A percentile compares a stretch with the other conserved stretches of the same genome.
phyloP scores from a whole-genome alignment of 306 rosid genomes.

The Trichosanthes cucumerina region DNA sequence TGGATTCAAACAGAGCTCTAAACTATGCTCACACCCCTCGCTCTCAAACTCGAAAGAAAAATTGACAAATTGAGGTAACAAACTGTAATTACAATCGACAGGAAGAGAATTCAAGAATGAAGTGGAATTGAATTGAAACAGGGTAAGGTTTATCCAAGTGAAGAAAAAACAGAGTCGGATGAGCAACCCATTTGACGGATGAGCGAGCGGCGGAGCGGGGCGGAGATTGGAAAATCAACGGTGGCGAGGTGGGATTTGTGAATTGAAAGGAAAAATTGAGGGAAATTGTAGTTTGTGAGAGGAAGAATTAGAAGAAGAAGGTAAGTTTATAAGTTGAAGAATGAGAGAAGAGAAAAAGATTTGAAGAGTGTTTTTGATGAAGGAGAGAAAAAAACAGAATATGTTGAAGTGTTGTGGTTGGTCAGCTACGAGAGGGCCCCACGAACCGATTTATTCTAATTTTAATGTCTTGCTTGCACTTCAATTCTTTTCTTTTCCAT shows the following conservation, averaged over 20 bases:
- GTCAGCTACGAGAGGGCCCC: slow-evolving; percentile 48
- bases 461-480: neutral
- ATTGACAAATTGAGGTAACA: neutral
- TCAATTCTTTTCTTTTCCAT: neutral
- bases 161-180: slow-evolving; percentile 50
- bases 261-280: neutral
- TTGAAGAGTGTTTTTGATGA: slow-evolving; percentile 2
- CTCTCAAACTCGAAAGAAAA: neutral
- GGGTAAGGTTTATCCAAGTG: slow-evolving; percentile 28
- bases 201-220: slow-evolving; percentile 9
- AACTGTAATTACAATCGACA: neutral
- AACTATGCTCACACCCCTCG: neutral
- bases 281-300: neutral
- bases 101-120: neutral
- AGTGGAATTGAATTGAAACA: neutral
- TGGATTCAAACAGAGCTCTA: neutral
- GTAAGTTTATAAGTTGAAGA: slow-evolving; percentile 27
- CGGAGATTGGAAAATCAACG: neutral
- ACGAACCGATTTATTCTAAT: neutral
- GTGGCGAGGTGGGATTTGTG: neutral
- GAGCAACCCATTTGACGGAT: slow-evolving; percentile 28
- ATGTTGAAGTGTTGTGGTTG: slow-evolving; percentile 26
- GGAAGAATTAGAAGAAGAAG: slow-evolving; percentile 5
- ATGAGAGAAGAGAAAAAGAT: slow-evolving; percentile 31
- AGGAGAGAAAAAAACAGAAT: slow-evolving; percentile 5